Evolutionary conservation across 2,329 filamentous ascomycete species (phyloP).

Genomic region (Fusarium sp.): DNA sequence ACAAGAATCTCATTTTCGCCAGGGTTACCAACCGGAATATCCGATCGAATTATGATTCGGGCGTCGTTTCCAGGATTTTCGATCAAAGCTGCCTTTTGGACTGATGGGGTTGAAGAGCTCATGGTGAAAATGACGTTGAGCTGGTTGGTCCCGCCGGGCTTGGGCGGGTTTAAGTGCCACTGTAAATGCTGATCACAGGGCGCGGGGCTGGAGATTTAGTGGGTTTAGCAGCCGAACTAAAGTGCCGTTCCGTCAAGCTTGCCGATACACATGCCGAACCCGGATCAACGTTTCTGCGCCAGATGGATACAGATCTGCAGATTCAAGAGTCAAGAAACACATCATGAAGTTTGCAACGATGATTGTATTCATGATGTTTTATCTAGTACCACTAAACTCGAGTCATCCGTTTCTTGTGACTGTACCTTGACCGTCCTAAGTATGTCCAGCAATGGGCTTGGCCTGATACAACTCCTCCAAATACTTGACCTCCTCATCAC

Average conservation of each 20-base stretch:
- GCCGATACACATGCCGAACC: conserved; percentile 13
- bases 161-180: not conserved
- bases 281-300: not conserved
- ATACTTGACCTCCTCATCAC: conserved; percentile 15
- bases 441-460: conserved; percentile 21
- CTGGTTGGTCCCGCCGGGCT: not conserved
- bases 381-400: fast-evolving
- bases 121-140: not conserved
- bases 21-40: conserved; percentile 6
- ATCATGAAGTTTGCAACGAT: not conserved
- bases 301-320: no score
- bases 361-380: fast-evolving
- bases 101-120: not conserved
- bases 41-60: not conserved
- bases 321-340: not conserved
- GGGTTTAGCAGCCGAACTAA: conserved; percentile 1
- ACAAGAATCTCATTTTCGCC: conserved; percentile 16
- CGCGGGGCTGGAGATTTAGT: not conserved
- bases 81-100: conserved; percentile 33
- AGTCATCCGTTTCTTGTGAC: fast-evolving
- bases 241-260: conserved; percentile 12
- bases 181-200: not conserved
- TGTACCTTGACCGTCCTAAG: not conserved
- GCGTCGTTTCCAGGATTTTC: conserved; percentile 25
- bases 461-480: conserved; percentile 30